A percentile compares a stretch with the other conserved stretches of the same genome.
phyloP scores from a whole-genome alignment of 2,329 filamentous ascomycete genomes.

The Pyrenophora graminea region DNA sequence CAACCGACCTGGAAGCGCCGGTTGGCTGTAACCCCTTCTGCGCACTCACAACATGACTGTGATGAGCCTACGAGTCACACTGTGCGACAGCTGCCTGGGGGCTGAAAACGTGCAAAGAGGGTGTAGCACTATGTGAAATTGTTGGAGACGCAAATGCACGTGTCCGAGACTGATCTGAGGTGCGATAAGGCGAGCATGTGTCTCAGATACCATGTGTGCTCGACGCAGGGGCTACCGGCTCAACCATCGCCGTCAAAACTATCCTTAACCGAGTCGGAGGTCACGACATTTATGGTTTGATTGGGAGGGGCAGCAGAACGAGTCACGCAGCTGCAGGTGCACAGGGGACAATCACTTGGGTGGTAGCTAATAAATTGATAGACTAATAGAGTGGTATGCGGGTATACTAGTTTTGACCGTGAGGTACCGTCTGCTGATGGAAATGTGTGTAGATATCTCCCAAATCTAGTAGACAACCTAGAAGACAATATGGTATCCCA shows the following conservation, averaged over 20 bases:
- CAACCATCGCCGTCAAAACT: conserved; percentile 13
- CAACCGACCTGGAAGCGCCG: conserved; percentile 14
- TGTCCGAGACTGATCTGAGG: conserved; percentile 21
- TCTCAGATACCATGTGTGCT: conserved; percentile 38
- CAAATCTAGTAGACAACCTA: conserved; percentile 28
- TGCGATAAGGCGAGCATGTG: conserved; percentile 17
- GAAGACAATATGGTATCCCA: conserved; percentile 21
- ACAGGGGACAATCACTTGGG: not conserved
- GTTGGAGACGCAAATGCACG: conserved; percentile 13
- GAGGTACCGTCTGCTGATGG: conserved; percentile 28
- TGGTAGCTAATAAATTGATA: conserved; percentile 25
- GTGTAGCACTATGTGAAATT: conserved; percentile 17
- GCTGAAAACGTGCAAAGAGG: conserved; percentile 6
- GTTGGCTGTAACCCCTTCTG: conserved; percentile 5
- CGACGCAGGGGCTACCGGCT: conserved; percentile 24
- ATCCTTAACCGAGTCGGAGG: not conserved
- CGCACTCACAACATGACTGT: conserved; percentile 1
- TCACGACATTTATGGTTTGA: conserved; percentile 7
- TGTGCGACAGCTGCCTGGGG: conserved; percentile 9
- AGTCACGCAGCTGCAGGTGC: conserved; percentile 1
- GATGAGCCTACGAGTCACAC: conserved; percentile 16
- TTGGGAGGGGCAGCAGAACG: not conserved
- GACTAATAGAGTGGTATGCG: conserved; percentile 28
- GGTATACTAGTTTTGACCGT: conserved; percentile 38
- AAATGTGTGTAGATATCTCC: conserved; percentile 22